Evolutionary conservation across 2,329 filamentous ascomycete species (phyloP), one percentile per base, ranked within the genome.

Genomic region (Fusarium circinatum): DNA sequence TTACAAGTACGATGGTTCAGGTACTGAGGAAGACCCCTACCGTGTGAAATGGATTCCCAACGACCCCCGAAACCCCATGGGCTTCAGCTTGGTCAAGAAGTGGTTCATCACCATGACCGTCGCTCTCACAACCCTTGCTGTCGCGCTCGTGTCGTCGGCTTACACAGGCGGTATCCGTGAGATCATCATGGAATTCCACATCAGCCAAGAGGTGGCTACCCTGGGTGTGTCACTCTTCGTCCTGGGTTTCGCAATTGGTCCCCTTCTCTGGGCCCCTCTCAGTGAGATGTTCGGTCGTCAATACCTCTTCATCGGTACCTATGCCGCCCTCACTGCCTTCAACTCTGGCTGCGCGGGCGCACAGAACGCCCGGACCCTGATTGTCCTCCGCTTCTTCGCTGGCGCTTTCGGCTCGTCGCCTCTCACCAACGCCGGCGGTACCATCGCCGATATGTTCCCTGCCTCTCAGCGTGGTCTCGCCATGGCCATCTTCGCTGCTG

Each of bases 401-500:
- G 93, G 93, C 55, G 93, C 95, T 62, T 92, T 92, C 9, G 94
- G 95, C 79, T 94, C 91, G 22, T 93, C 93, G 0, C 93, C 61
- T 26, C 57, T 74, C 41, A 74, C 71, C 38, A 74, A 74, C 44
- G 71, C 71, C 10, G 71, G 71, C 13, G 93, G 93, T n/a, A 94
- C 92, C 2, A 83, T 96, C 17, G 92, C 93, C 18, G 93, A 96
- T 82, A 82, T 95, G 26, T 96, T 93, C 92, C 89, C 83, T 58
- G 93, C 90, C 47, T 93, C 95, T 78, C 93, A 96, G 81, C 88
- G 93, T 56, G 93, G 93, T 76, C 90, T 95, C 1, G 92, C 93
- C 13, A 95, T 96, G 93, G 93, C 93, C 7, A 90, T 92, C 22
- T 96, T 95, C 81, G 91, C 88, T 24, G 93, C 93, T 1, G 93